Base-by-base conservation (phyloP, 2,329 filamentous ascomycete genomes). In the Ophiostoma quercus region DNA sequence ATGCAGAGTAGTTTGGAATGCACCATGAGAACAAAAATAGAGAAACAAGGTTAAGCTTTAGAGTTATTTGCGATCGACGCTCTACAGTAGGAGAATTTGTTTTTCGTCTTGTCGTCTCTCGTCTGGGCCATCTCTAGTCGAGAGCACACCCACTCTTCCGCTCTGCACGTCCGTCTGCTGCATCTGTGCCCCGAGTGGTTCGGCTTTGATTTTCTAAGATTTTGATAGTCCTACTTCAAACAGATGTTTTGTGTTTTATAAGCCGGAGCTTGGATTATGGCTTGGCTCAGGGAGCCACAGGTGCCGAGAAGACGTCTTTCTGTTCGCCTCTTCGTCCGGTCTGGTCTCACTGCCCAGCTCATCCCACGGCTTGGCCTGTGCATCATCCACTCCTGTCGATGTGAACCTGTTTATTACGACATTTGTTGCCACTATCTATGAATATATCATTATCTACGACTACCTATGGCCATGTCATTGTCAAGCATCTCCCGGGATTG, bases 31-130 rank as follows among this genome's bases (percentile, higher is more conserved):
- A 11, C 51, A 11, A 57, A 25, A 25, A 25, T 57, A 57, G 51
- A 57, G 51, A 57, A 57, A 57, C 51, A 57, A 57, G 51, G 22
- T 25, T 57, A 57, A 57, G 25, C 11, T 57, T 57, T 57, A 57
- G 51, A 57, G n/a, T 57, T 57, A 57, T 57, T 14, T 57, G 51
- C 3, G 51, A 57, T 57, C 51, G 51, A 57, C 51, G n/a, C 9
- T 22, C 3, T 57, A 57, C 51, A 57, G 51, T 25, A 57, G 51
- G 51, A 29, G 51, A 57, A 25, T 57, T 29, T 29, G 51, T 57
- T 57, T 29, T 57, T 57, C 51, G 51, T 57, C 51, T 57, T 57
- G n/a, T 57, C n/a, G n/a, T 57, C 51, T 25, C 51, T 29, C 7
- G 25, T 25, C 51, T 16, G 16, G 12, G 41, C 12, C 19, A 8